Evolutionary conservation across 2,329 filamentous ascomycete genomes (phyloP), one percentile per base, ranked within the genome.

Genomic region (Talaromyces sp.): DNA sequence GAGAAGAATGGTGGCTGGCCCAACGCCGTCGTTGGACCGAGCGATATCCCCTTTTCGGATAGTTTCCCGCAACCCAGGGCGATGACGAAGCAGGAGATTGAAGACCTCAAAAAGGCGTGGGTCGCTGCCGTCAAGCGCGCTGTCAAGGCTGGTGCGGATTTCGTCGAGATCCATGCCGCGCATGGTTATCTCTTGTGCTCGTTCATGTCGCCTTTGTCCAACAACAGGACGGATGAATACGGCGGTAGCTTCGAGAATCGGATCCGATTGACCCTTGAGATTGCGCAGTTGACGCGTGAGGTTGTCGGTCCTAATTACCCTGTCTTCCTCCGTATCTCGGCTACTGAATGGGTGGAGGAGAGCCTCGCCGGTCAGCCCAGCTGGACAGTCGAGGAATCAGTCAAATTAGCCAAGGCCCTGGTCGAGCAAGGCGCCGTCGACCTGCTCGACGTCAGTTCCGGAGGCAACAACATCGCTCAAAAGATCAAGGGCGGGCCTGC

Each of bases 361-460:
- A 80, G 80, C 0, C 79, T 80, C 8, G 81, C 80, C 39, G 73
- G 81, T 21, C 77, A 80, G 11, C 83, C 87, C 67, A 85, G 83
- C 69, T 95, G 91, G 90, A 88, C 83, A 0, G 67, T 85, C 2
- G 82, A 86, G 16, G 83, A 93, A 61, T 87, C 86, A 0, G 80
- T 86, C 33, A 79, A 80, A 56, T 82, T 95, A 1, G 88, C 90
- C 0, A 72, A 80, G 71, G 79, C 88, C 9, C 83, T 97, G 0
- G 89, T 90, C 0, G 84, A 83, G 0, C 80, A 83, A 12, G 93
- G 93, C 33, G 67, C 69, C 6, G 83, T 96, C 48, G 93, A 97
- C 73, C 79, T 96, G 16, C 82, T 96, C 33, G 93, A 97, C 73
- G 86, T 96, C 63, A 92, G 88, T 68, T 88, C 87, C 0, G 91